Evolutionary conservation across 768 basidiomycete genomes (phyloP).

Genomic region (Postia placenta): DNA sequence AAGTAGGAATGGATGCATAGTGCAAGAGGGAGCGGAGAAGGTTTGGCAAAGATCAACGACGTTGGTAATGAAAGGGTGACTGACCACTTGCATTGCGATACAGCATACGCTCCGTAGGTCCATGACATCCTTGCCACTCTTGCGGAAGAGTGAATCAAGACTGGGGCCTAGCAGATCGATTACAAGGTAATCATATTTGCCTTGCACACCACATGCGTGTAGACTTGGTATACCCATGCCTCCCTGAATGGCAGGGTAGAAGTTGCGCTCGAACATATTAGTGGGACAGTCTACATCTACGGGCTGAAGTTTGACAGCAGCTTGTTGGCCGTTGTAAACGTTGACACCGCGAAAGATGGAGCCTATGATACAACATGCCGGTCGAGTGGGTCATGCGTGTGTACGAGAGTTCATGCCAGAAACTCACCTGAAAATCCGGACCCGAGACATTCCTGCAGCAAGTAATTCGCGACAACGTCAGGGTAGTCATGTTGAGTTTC

Average conservation of each 20-base stretch:
- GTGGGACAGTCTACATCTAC: conserved; percentile 71
- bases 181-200: conserved; percentile 42
- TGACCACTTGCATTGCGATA: conserved; percentile 73
- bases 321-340: conserved; percentile 49
- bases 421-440: conserved; percentile 67
- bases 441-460: conserved; percentile 52
- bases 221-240: conserved; percentile 69
- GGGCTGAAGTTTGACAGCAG: conserved; percentile 70
- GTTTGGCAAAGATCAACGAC: not conserved
- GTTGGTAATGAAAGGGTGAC: conserved; percentile 16
- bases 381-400: not conserved
- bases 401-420: not conserved
- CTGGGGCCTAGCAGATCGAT: conserved; percentile 71
- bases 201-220: conserved; percentile 42
- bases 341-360: conserved; percentile 63
- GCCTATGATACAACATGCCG: conserved; percentile 34
- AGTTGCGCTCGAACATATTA: conserved; percentile 60
- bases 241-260: conserved; percentile 69
- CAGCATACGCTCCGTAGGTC: conserved; percentile 69
- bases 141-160: conserved; percentile 55
- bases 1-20: not conserved
- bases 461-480: conserved; percentile 51
- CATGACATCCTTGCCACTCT: conserved; percentile 50
- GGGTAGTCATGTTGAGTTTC: conserved; percentile 21
- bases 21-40: not conserved